Base-by-base conservation (phyloP, 2,329 filamentous ascomycete species). In the Xylariaceae sp. region DNA sequence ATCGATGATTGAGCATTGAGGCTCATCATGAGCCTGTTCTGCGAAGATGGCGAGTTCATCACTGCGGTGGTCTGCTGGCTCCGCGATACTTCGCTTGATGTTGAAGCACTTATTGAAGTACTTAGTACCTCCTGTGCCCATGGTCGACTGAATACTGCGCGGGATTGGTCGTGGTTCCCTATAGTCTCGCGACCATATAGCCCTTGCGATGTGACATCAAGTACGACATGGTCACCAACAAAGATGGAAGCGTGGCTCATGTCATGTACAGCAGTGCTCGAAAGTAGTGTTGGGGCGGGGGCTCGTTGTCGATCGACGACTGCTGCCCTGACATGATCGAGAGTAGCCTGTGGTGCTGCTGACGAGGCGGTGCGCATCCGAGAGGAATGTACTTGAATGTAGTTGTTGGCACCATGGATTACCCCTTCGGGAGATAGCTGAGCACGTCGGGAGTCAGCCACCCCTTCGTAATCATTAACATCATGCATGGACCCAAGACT, bases 171-270 rank as follows among this genome's bases (percentile, higher is more conserved):
- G 2, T 16, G 36, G 6, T 35, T 21, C 19, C 25, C 5, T 45
- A 50, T 46, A 16, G 42, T 10, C 8, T 49, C 37, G 23, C 37
- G 40, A 6, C 49, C 46, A 37, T 40, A 43, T 25, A 45, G 45
- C 21, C 48, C 45, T 33, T 48, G 38, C 2, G 46, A 44, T 37
- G 47, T 44, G 25, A 19, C 21, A 14, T 12, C n/a, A 34, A 46
- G 42, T 22, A 40, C 4, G 3, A 38, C 20, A 16, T 32, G 12
- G n/a, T 23, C 17, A 17, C 11, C 22, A 5, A 20, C n/a, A 3
- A 12, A 5, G 16, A 34, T 22, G 16, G 6, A 16, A 22, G 20
- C 22, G 3, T 35, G 10, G 17, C 6, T n/a, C n/a, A 19, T 25
- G 14, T 25, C 36, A 16, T 22, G 5, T 4, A 19, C 4, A 3